Evolutionary conservation across 805 yeast genomes (phyloP).

Genomic region (Metschnikowia aberdeeniae): DNA sequence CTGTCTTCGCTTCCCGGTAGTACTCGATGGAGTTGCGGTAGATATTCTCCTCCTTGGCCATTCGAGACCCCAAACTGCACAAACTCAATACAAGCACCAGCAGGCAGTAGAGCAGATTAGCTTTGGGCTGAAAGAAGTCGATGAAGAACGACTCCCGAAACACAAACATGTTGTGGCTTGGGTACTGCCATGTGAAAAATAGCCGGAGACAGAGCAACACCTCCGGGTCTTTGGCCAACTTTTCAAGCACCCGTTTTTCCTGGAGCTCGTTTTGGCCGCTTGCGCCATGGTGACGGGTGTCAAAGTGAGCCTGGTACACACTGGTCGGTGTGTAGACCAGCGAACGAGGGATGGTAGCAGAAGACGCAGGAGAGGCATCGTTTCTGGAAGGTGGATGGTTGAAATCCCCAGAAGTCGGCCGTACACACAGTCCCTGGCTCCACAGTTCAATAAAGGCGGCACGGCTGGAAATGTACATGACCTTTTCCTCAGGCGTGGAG

Average conservation of each 20-base stretch:
- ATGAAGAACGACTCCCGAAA: conserved; percentile 58
- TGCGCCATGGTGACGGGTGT: conserved; percentile 30
- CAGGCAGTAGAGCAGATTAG: conserved; percentile 51
- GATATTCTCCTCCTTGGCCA: conserved; percentile 42
- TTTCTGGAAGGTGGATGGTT: not conserved
- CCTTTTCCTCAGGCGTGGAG: conserved; percentile 19
- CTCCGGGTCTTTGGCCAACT: conserved; percentile 14
- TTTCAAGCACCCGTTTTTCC: conserved; percentile 13
- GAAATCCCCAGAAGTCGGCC: not conserved
- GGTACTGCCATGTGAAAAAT: conserved; percentile 64
- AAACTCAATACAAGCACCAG: conserved; percentile 50
- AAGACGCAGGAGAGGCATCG: no score
- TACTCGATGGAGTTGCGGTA: conserved; percentile 39
- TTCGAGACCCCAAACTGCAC: conserved; percentile 55
- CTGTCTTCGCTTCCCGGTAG: conserved; percentile 45
- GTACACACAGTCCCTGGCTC: conserved; percentile 26
- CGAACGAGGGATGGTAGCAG: not conserved
- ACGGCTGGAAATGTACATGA: conserved; percentile 19
- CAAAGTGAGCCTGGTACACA: conserved; percentile 36
- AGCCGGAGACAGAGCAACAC: conserved; percentile 35
- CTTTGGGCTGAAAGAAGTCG: conserved; percentile 56
- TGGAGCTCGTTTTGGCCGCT: conserved; percentile 17
- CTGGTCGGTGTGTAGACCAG: conserved; percentile 41
- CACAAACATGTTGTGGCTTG: conserved; percentile 59
- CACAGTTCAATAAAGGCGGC: conserved; percentile 11